These are phyloP conservation scores for Penicillium riverlandense DNA, from an alignment of 495 filamentous ascomycete species.

Conservation along the genomic window DNA sequence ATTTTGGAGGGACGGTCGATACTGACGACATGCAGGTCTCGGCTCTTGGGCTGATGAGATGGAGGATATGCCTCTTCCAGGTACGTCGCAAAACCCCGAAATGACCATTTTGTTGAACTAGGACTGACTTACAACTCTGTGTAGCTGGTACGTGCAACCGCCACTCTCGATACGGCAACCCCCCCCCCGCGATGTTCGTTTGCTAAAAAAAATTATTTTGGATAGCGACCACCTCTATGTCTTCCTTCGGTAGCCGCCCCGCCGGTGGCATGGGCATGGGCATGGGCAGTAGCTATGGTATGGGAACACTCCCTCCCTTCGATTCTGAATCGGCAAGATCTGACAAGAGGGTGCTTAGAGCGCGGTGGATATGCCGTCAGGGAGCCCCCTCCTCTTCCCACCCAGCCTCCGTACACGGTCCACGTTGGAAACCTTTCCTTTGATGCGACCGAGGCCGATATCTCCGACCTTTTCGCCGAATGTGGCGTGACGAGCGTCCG, in stretches of 20 bases:
- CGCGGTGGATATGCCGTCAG: slow-evolving; percentile 58
- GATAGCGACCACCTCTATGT: slow-evolving; percentile 27
- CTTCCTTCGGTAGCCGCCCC: slow-evolving; percentile 38
- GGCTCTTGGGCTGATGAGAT: slow-evolving; percentile 99
- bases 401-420: slow-evolving; percentile 86
- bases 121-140: slow-evolving; percentile 10
- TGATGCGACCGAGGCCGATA: slow-evolving; percentile 72
- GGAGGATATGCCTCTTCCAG: slow-evolving; percentile 69
- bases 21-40: slow-evolving; percentile 55
- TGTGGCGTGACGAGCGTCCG: slow-evolving; percentile 85
- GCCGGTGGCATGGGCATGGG: slow-evolving; percentile 40
- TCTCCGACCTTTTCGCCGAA: slow-evolving; percentile 75
- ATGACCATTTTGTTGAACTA: slow-evolving; percentile 1
- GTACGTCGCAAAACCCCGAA: slow-evolving; percentile 42
- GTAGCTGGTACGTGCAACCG: slow-evolving; percentile 31
- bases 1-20: slow-evolving; percentile 9
- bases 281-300: slow-evolving; percentile 28
- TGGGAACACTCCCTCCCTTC: not conserved
- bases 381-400: slow-evolving; percentile 78
- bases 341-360: slow-evolving; percentile 20
- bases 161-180: not conserved
- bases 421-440: slow-evolving; percentile 96
- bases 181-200: too few species aligned
- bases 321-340: not conserved
- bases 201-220: not conserved